Conservation (phyloP, 768 basidiomycete genomes). For the Psilocybe cubensis region DNA sequence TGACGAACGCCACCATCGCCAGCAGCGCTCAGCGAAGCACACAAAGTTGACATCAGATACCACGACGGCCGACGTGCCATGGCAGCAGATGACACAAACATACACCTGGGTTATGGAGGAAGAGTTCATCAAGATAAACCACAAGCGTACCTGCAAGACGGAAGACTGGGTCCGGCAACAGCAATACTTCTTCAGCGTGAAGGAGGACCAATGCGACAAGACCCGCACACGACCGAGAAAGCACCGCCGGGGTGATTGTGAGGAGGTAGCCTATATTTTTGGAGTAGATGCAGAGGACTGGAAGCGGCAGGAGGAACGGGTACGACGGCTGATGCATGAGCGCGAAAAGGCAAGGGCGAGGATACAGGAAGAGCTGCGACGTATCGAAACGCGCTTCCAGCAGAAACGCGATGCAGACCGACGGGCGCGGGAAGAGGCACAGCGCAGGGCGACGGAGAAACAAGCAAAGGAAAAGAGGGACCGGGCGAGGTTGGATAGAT, state of each 20-base stretch:
- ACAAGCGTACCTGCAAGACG: conserved; percentile 51
- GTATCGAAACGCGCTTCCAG: conserved; percentile 56
- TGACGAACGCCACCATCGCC: conserved; percentile 2
- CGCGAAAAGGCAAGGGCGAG: conserved; percentile 49
- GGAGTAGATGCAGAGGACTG: conserved; percentile 54
- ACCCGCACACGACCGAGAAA: conserved; percentile 14
- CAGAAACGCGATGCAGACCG: conserved; percentile 54
- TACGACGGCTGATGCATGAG: conserved; percentile 45
- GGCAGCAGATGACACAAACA: conserved; percentile 41
- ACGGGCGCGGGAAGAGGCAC: conserved; percentile 50
- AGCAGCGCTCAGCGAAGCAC: conserved; percentile 9
- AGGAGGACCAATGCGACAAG: neutral
- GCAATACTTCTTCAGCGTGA: conserved; percentile 41
- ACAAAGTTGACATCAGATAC: conserved; percentile 12
- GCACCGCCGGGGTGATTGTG: conserved; percentile 46
- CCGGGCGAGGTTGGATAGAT: conserved; percentile 44
- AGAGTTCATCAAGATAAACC: conserved; percentile 45
- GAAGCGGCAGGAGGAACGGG: conserved; percentile 54
- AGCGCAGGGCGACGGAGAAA: conserved; percentile 38
- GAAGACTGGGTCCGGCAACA: conserved; percentile 71
- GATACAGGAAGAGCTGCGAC: conserved; percentile 56
- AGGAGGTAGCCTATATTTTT: conserved; percentile 55
- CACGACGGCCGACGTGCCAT: conserved; percentile 27
- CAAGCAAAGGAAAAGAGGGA: conserved; percentile 50
- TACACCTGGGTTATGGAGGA: conserved; percentile 59